Evolutionary conservation across 345 rosid genomes (phyloP).

Genomic region (Eucalyptus regnans): DNA sequence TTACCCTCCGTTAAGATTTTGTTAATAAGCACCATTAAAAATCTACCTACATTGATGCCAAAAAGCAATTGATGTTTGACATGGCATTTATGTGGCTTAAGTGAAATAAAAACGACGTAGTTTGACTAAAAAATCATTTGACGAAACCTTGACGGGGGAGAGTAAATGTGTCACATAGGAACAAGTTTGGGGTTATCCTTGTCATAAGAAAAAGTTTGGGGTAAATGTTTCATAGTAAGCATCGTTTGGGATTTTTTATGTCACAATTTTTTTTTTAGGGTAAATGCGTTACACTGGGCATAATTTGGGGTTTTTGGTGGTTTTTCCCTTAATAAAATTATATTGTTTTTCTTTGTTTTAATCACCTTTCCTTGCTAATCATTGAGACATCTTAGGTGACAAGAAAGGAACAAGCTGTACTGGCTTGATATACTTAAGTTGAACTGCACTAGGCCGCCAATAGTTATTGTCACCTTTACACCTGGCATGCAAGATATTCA

Average conservation of each 20-base stretch:
- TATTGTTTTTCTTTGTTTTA: neutral
- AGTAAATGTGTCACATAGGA: neutral
- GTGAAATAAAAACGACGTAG: too few species aligned
- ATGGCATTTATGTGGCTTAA: neutral
- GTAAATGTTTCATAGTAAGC: neutral
- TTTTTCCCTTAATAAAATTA: neutral
- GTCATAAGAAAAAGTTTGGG: neutral
- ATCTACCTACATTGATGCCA: neutral
- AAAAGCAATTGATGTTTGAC: neutral
- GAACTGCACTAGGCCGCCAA: neutral
- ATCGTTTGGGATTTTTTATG: neutral
- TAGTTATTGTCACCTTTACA: neutral
- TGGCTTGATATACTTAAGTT: neutral
- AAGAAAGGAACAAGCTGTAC: neutral
- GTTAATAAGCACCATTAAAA: neutral
- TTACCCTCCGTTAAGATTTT: neutral
- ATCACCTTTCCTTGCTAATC: neutral
- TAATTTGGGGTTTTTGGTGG: neutral
- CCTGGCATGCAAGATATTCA: neutral
- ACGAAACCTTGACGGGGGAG: neutral
- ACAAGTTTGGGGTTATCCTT: neutral
- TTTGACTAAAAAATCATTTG: neutral
- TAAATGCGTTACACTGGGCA: neutral
- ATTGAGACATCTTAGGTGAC: neutral
- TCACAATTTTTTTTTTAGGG: too few species aligned